A percentile compares a stretch with the other conserved stretches of the same genome.
Evolutionary conservation across 805 yeast species (phyloP).

Genomic region (Candida suzukii): DNA sequence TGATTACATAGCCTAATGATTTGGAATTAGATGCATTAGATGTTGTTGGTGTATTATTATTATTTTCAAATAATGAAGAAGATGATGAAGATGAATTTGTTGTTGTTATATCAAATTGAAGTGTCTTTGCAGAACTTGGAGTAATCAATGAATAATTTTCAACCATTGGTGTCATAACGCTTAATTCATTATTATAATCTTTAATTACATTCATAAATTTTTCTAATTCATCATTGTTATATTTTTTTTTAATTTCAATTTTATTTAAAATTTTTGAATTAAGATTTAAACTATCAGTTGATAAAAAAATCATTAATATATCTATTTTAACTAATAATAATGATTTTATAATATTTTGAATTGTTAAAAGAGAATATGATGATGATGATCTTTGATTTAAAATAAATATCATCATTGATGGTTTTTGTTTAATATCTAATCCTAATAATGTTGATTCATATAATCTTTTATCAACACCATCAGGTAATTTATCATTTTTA

Average conservation of each 20-base stretch:
- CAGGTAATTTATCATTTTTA: conserved; percentile 9
- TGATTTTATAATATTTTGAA: conserved; percentile 23
- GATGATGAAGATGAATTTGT: too few species aligned
- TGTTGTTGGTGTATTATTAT: too few species aligned
- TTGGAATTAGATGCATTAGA: too few species aligned
- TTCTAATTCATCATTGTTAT: conserved; percentile 5
- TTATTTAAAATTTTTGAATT: conserved; percentile 9
- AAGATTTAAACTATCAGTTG: conserved; percentile 8
- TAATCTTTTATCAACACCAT: conserved; percentile 22
- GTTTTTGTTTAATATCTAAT: conserved; percentile 17
- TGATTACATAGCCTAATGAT: too few species aligned
- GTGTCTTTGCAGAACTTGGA: not conserved
- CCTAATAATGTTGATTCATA: conserved; percentile 22
- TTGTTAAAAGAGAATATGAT: conserved; percentile 12
- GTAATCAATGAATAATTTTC: not conserved
- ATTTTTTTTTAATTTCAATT: conserved; percentile 7
- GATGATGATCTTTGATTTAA: conserved; percentile 19
- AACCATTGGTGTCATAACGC: conserved; percentile 7
- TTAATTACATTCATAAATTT: conserved; percentile 9
- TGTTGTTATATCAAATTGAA: too few species aligned
- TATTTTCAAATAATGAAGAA: too few species aligned
- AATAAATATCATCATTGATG: conserved; percentile 19
- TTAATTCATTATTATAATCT: conserved; percentile 8
- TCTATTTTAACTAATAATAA: conserved; percentile 22
- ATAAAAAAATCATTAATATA: conserved; percentile 15